Conservation (phyloP, 1,284 basidiomycete species). For the Mycosarcoma maydis region DNA sequence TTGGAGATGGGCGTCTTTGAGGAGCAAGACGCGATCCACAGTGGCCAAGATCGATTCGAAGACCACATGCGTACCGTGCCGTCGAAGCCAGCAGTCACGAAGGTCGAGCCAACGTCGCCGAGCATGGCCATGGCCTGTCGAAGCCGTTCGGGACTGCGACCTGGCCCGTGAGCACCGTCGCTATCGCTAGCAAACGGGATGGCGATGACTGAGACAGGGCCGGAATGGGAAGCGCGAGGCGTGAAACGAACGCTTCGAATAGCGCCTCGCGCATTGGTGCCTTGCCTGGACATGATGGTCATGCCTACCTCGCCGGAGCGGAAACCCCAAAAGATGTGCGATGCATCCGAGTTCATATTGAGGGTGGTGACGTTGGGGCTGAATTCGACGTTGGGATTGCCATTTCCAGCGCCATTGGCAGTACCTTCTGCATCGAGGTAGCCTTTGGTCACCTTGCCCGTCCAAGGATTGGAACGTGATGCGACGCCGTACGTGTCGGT, state of each 20-base stretch:
- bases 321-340: conserved; percentile 80
- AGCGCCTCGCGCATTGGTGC: conserved; percentile 58
- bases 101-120: conserved; percentile 55
- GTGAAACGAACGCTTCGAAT: conserved; percentile 52
- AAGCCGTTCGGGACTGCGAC: conserved; percentile 51
- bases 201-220: conserved; percentile 52
- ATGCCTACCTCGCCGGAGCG: conserved; percentile 77
- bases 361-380: conserved; percentile 73
- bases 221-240: conserved; percentile 42
- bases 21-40: conserved; percentile 49
- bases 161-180: conserved; percentile 56
- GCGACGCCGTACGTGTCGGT: conserved; percentile 79
- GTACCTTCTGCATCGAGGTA: conserved; percentile 77
- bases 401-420: conserved; percentile 73
- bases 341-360: conserved; percentile 75
- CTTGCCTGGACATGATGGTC: conserved; percentile 68
- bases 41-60: conserved; percentile 42
- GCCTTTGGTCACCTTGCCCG: conserved; percentile 75
- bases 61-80: conserved; percentile 63
- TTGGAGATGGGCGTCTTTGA: conserved; percentile 18
- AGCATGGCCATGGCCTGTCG: conserved; percentile 53
- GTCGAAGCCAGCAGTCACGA: conserved; percentile 61
- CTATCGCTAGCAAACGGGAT: conserved; percentile 52
- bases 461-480: conserved; percentile 77
- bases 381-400: conserved; percentile 81